Evolutionary conservation across 192 early-diverging fungal genomes (phyloP).

Genomic region (Coemansia sp.): DNA sequence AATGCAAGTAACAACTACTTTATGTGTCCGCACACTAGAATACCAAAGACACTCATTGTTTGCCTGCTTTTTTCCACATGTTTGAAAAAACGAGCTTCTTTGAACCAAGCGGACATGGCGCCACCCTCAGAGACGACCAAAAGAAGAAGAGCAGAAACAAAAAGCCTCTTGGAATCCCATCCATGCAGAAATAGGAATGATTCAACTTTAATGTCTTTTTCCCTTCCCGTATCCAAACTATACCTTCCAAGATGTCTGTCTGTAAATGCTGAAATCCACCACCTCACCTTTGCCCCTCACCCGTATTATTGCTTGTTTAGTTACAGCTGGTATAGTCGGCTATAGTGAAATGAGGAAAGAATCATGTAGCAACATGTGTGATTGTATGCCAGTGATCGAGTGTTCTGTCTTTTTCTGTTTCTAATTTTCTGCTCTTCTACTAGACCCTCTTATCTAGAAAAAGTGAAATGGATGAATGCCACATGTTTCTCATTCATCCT

Average conservation of each 20-base stretch:
- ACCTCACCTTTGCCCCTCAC: no score
- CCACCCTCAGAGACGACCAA: not conserved
- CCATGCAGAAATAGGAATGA: not conserved
- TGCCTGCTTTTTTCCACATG: no score
- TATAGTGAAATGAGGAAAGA: not conserved
- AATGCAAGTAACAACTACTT: no score
- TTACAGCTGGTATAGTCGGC: no score
- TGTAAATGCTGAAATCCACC: no score
- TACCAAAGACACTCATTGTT: no score
- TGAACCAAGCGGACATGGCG: no score
- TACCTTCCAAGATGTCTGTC: not conserved
- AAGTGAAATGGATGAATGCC: no score
- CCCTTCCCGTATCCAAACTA: not conserved
- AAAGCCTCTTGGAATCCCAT: not conserved
- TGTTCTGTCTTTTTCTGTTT: not conserved
- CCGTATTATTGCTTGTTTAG: no score
- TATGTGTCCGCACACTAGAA: no score
- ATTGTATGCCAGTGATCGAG: constrained; percentile 11
- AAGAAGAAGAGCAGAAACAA: not conserved
- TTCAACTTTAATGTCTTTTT: not conserved
- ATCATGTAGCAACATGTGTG: not conserved
- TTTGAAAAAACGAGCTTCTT: no score
- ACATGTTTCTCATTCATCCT: no score
- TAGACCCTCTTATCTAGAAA: not conserved
- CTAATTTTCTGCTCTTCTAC: not conserved